Conservation (phyloP, 768 basidiomycete species). For the Termitomyces sp. region DNA sequence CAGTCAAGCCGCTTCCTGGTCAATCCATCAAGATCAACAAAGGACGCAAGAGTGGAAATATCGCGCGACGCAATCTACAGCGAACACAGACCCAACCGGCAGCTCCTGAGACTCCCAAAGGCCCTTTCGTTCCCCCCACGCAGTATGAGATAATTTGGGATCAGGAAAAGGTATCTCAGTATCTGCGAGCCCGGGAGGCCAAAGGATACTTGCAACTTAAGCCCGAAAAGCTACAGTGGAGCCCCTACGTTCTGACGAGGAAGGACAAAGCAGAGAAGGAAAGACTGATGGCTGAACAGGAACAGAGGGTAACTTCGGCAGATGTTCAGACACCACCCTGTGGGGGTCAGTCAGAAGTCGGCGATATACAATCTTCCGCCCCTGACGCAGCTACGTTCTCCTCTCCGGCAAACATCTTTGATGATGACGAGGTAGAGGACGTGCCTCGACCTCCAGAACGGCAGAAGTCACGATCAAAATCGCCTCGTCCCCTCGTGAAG, state of each 20-base stretch:
- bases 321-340: background rate
- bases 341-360: background rate
- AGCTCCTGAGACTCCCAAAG: conserved; percentile 33
- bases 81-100: conserved; percentile 48
- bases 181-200: conserved; percentile 61
- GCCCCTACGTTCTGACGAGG: conserved; percentile 62
- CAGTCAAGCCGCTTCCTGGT: conserved; percentile 63
- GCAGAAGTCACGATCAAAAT: conserved; percentile 8
- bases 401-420: conserved; percentile 17
- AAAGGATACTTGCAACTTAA: conserved; percentile 75
- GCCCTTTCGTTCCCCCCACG: conserved; percentile 55
- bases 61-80: conserved; percentile 60
- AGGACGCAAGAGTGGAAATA: conserved; percentile 53
- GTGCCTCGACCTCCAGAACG: conserved; percentile 10
- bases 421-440: conserved; percentile 17
- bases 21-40: conserved; percentile 72
- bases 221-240: conserved; percentile 91
- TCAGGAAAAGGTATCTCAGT: conserved; percentile 53
- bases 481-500: background rate
- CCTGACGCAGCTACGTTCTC: conserved; percentile 5
- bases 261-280: conserved; percentile 14
- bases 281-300: conserved; percentile 9
- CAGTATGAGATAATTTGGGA: conserved; percentile 79
- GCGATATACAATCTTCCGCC: background rate
- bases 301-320: conserved; percentile 3